Evolutionary conservation across 306 rosid genomes (phyloP).

Genomic region (Ormosia emarginata): DNA sequence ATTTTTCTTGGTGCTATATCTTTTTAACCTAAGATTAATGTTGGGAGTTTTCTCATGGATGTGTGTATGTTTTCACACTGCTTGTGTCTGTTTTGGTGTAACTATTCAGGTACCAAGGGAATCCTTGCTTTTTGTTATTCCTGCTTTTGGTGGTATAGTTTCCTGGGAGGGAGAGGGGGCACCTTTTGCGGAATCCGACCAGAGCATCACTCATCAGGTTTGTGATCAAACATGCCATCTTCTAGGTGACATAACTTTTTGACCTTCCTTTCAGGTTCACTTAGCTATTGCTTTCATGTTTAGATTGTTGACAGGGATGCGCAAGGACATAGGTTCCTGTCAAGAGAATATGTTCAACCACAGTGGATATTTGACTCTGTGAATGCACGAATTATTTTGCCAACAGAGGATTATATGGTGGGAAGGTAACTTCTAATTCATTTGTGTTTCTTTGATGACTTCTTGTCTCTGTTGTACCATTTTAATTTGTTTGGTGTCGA

Average conservation of each 20-base stretch:
- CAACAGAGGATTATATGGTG: slow-evolving; percentile 64
- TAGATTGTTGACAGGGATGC: slow-evolving; percentile 84
- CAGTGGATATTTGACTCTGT: slow-evolving; percentile 91
- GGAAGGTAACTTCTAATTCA: slow-evolving; percentile 63
- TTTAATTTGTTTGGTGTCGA: neutral
- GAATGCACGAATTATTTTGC: slow-evolving; percentile 75
- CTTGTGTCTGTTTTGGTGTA: neutral
- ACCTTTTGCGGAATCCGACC: slow-evolving; percentile 75
- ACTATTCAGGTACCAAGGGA: slow-evolving; percentile 80
- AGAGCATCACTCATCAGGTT: slow-evolving; percentile 83
- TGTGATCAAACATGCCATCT: neutral
- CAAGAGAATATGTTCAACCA: slow-evolving; percentile 92
- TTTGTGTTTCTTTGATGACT: neutral
- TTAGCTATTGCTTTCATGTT: slow-evolving; percentile 22
- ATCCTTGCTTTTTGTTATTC: slow-evolving; percentile 78
- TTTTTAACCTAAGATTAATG: neutral
- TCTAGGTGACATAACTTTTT: neutral
- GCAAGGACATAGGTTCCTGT: slow-evolving; percentile 62
- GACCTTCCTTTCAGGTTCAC: neutral
- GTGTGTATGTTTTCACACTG: neutral
- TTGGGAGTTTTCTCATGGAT: neutral
- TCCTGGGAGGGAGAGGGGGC: slow-evolving; percentile 95
- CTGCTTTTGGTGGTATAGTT: slow-evolving; percentile 90
- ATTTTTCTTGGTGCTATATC: neutral
- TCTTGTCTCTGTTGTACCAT: neutral